A percentile compares a stretch with the other conserved stretches of the same genome.
These are phyloP conservation scores for Komagataella kurtzmanii DNA, from an alignment of 805 yeast species.

Conservation along the genomic window DNA sequence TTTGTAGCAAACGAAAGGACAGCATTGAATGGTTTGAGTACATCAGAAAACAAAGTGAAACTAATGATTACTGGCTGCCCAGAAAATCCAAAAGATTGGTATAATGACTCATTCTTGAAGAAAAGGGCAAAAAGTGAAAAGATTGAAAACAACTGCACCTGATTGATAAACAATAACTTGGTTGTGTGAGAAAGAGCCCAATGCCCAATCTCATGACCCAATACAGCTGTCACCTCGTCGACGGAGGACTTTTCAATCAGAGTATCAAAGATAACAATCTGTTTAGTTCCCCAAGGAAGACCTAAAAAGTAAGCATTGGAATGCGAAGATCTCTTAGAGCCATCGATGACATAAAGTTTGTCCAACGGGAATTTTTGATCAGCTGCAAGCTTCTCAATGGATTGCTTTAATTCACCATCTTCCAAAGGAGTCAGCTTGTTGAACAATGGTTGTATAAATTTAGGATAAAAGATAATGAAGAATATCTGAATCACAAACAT, in stretches of 20 bases:
- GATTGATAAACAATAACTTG: slow-evolving; percentile 54
- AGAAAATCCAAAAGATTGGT: slow-evolving; percentile 64
- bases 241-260: slow-evolving; percentile 67
- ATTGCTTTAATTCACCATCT: slow-evolving; percentile 74
- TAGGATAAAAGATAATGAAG: slow-evolving; percentile 67
- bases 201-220: slow-evolving; percentile 98
- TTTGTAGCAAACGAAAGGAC: slow-evolving; percentile 53
- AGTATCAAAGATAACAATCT: slow-evolving; percentile 89
- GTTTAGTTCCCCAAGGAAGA: slow-evolving; percentile 85
- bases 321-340: slow-evolving; percentile 93
- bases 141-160: slow-evolving; percentile 46
- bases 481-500: slow-evolving; percentile 59
- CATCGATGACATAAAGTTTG: slow-evolving; percentile 81
- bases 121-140: slow-evolving; percentile 72
- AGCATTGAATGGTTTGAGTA: slow-evolving; percentile 68
- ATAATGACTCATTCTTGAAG: slow-evolving; percentile 67
- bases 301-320: slow-evolving; percentile 96
- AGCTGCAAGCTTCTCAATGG: slow-evolving; percentile 70
- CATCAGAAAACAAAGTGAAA: slow-evolving; percentile 63
- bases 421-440: slow-evolving; percentile 84
- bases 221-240: slow-evolving; percentile 80
- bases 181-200: slow-evolving; percentile 88
- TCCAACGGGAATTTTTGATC: slow-evolving; percentile 75
- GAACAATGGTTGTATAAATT: slow-evolving; percentile 83
- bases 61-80: slow-evolving; percentile 72